phyloP scores from a whole-genome alignment of 192 early-diverging fungal species.

The Coemansia asiatica region DNA sequence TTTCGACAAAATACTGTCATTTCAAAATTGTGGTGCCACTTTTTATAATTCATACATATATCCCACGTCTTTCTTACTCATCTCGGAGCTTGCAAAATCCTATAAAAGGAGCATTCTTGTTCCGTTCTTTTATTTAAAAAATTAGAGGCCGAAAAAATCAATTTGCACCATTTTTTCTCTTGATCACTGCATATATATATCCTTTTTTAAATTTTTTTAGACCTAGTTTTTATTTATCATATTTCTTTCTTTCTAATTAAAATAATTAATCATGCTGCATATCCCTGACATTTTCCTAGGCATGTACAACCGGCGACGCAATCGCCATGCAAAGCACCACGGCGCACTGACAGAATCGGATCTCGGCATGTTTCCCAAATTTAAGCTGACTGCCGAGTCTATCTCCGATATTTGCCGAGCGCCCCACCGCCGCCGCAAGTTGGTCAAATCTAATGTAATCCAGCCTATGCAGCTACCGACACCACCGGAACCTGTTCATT shows the following conservation, averaged over 20 bases:
- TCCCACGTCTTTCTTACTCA: neutral
- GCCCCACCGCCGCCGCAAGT: constrained; percentile 24
- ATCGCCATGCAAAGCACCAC: constrained; percentile 11
- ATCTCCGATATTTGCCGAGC: constrained; percentile 32
- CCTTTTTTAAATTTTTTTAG: neutral
- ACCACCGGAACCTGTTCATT: constrained; percentile 6
- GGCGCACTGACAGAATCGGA: constrained; percentile 4
- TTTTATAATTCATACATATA: neutral
- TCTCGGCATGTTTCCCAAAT: constrained; percentile 30
- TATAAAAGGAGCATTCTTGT: neutral
- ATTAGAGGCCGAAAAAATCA: neutral
- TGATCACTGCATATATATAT: neutral
- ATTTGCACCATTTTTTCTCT: neutral
- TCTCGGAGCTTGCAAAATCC: neutral
- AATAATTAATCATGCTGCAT: neutral
- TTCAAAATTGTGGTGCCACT: neutral
- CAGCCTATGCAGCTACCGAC: neutral
- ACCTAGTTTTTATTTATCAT: neutral
- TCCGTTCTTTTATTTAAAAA: neutral
- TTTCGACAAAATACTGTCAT: neutral
- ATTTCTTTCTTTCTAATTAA: neutral
- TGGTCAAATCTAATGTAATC: constrained; percentile 9
- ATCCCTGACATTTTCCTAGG: constrained; percentile 14
- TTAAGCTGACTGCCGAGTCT: constrained; percentile 19
- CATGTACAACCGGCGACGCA: constrained; percentile 21